Base-by-base conservation (phyloP, 1,139 yeast species). In the Diutina catenulata region DNA sequence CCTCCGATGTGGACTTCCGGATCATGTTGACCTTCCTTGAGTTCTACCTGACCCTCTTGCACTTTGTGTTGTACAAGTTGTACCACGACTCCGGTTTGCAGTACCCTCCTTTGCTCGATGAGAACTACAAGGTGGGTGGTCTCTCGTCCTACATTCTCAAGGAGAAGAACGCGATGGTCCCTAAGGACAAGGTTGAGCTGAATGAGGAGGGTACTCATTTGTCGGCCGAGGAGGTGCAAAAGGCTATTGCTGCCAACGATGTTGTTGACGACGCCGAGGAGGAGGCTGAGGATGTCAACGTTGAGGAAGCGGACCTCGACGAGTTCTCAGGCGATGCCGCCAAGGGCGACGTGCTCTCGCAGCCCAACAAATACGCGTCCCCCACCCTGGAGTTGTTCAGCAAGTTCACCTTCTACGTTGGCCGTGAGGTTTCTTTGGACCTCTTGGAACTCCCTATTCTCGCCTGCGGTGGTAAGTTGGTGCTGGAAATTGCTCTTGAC, bases 11-110 rank as follows among this genome's bases (percentile, higher is more conserved):
- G 45, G 99, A 91, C 62, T 88, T 93, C 68, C 76, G 94, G 60
- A 86, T 91, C 64, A 91, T 91, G 99, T 70, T 87, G 54, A 88
- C 98, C 1, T 91, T 91, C 62, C 73, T 91, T 55, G 98, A 91
- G 62, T 88, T 93, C 59, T 91, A 91, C 64, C 81, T 95, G 23
- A 91, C 97, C 21, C 65, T 91, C 50, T 62, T 88, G 52, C 94
- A 88, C 56, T 91, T 93, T 54, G 88, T 80, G 19, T 68, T 88
- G 44, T 91, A 58, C 71, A 81, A 84, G 57, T 70, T 93, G 45
- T 91, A 86, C 64, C 76, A 82, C 25, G 97, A 87, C 48, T 68
- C 80, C 28, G 88, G 80, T 42, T 73, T 91, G 53, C 79, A 84
- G 32, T 91, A 88, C 59, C 98, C 99, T 37, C 98, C 99, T 42